Evolutionary conservation across 139 green algal species (phyloP), one percentile per base, ranked within the genome.

Genomic region (Chlorokybus atmophyticus): DNA sequence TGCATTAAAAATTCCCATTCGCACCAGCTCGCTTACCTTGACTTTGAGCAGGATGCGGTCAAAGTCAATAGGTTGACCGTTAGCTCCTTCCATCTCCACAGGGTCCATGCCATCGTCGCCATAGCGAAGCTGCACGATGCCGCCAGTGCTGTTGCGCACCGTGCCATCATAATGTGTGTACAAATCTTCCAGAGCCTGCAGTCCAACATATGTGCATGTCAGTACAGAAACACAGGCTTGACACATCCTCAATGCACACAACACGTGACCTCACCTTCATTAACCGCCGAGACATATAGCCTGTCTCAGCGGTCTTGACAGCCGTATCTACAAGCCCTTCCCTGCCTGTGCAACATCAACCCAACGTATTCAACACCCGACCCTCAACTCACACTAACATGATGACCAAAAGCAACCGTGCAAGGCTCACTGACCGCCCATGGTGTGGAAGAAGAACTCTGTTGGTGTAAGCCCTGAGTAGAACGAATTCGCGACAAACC

Each of bases 361-460:
- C 10, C 10, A 44, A 44, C 14, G 38, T 21, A 44, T 44, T 10
- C 14, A 17, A 44, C 14, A 17, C 14, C 14, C 14, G 38, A 17
- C 38, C 14, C 38, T n/a, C n/a, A n/a, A n/a, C n/a, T n/a, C n/a
- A n/a, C n/a, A n/a, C n/a, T n/a, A n/a, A n/a, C n/a, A n/a, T n/a
- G n/a, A n/a, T n/a, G n/a, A n/a, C n/a, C n/a, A n/a, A n/a, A n/a
- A n/a, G n/a, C n/a, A n/a, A n/a, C n/a, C n/a, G n/a, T n/a, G n/a
- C n/a, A n/a, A n/a, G n/a, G n/a, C n/a, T n/a, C n/a, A n/a, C 10
- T 44, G 50, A 3, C 70, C 70, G 0, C 80, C 90, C 90, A 98
- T 98, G 52, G 90, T 95, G 79, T 98, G 90, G 73, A 98, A 98
- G 77, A 95, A 96, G 58, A 97, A 98, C 80, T 98, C 90, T 2